Conservation (phyloP, 345 rosid species). For the Viola odorata region DNA sequence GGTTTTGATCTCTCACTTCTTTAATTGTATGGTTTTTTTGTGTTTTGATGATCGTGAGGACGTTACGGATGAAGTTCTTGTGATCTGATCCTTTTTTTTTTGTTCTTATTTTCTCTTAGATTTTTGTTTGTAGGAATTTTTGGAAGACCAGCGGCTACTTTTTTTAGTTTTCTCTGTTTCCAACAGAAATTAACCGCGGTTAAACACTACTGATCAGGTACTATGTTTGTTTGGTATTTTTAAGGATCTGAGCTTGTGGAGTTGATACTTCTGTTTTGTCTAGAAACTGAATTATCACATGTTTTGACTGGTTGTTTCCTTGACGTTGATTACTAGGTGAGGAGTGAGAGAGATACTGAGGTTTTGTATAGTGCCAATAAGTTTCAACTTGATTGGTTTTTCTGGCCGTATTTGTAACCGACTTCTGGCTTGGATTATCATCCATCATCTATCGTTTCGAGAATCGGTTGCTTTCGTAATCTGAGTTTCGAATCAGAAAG, state of each 20-base stretch:
- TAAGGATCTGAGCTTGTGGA: slow-evolving; percentile 16
- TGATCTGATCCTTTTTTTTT: too few relatives aligned
- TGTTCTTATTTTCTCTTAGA: too few relatives aligned
- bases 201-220: slow-evolving; percentile 42
- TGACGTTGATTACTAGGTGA: slow-evolving; percentile 11
- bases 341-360: slow-evolving; percentile 11
- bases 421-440: slow-evolving; percentile 1
- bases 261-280: background rate
- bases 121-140: too few relatives aligned
- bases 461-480: slow-evolving; percentile 1
- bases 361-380: slow-evolving; percentile 7
- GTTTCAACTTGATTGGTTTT: slow-evolving; percentile 7
- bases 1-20: too few relatives aligned
- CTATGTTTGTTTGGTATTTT: slow-evolving; percentile 11
- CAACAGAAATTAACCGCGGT: too few relatives aligned
- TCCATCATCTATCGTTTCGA: background rate
- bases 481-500: background rate
- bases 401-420: slow-evolving; percentile 3
- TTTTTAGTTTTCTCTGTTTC: too few relatives aligned
- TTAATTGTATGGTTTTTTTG: too few relatives aligned
- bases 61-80: too few relatives aligned
- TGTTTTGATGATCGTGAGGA: too few relatives aligned
- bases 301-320: background rate
- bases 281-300: slow-evolving; percentile 9
- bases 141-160: too few relatives aligned